Evolutionary conservation across 225 moss, liverwort and hornwort species (phyloP).

Genomic region (Takakia lepidozioides): DNA sequence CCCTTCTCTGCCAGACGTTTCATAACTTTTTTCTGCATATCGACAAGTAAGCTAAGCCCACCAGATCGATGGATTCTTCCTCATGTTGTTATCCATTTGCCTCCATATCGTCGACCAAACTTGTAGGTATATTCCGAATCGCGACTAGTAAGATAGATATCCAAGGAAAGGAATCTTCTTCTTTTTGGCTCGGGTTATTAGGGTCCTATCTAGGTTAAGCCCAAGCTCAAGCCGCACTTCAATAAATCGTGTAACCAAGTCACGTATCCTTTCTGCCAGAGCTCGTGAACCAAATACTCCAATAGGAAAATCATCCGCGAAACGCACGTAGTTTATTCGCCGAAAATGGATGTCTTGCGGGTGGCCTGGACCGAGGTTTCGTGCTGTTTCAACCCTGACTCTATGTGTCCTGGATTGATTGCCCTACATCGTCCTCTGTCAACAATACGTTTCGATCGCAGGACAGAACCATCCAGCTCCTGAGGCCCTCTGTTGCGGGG

Average conservation of each 20-base stretch:
- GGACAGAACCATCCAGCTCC: too few species aligned
- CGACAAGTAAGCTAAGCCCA: constrained; percentile 9
- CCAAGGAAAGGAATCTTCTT: constrained; percentile 2
- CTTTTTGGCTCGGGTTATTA: not conserved
- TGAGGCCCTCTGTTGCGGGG: too few species aligned
- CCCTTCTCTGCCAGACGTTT: constrained; percentile 12
- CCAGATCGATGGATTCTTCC: constrained; percentile 8
- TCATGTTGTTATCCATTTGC: not conserved
- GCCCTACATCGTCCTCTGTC: too few species aligned
- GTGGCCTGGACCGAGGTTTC: not conserved
- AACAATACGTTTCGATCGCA: too few species aligned
- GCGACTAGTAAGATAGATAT: constrained; percentile 8
- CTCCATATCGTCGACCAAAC: not conserved
- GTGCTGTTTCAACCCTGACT: too few species aligned
- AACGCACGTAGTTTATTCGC: constrained; percentile 13
- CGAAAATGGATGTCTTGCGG: not conserved
- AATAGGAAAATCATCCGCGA: constrained; percentile 12
- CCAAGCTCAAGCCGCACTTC: constrained; percentile 18
- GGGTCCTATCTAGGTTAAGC: constrained; percentile 15
- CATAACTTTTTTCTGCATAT: constrained; percentile 19
- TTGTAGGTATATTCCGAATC: constrained; percentile 3
- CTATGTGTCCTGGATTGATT: not conserved
- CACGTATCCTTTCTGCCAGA: constrained; percentile 17
- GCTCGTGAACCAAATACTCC: not conserved
- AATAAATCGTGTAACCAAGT: constrained; percentile 21